Conservation (phyloP, 75 land plant species). For the Sequoia sempervirens region DNA sequence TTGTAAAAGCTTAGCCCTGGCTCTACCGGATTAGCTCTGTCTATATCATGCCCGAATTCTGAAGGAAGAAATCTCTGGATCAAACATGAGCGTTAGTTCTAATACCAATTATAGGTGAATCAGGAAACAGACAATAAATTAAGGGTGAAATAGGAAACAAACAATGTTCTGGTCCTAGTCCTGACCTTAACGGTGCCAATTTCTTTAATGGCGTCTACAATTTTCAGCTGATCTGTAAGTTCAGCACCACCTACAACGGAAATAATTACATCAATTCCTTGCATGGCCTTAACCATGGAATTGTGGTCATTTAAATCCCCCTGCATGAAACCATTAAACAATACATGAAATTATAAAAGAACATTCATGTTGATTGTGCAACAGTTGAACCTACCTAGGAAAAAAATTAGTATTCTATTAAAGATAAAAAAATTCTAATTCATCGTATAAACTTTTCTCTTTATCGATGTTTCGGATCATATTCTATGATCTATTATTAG, state of each 20-base stretch:
- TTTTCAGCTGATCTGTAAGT: slow-evolving; percentile 14
- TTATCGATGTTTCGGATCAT: too few relatives aligned
- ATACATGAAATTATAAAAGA: background rate
- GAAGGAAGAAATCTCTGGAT: slow-evolving; percentile 27
- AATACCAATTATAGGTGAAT: background rate
- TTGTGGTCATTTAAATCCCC: slow-evolving; percentile 11
- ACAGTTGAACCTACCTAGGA: too few relatives aligned
- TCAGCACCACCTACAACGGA: slow-evolving; percentile 14
- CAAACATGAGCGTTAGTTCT: background rate
- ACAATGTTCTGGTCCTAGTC: background rate
- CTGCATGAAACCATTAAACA: background rate
- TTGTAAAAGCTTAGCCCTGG: slow-evolving; percentile 7
- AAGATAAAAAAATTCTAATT: too few relatives aligned
- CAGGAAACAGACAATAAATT: too few relatives aligned
- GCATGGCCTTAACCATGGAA: slow-evolving; percentile 5
- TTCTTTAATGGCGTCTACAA: slow-evolving; percentile 21
- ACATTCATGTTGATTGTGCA: background rate
- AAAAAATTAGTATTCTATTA: too few relatives aligned
- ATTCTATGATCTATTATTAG: too few relatives aligned
- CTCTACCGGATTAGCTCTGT: slow-evolving; percentile 10
- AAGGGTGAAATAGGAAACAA: background rate
- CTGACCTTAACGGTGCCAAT: slow-evolving; percentile 17
- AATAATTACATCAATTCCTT: slow-evolving; percentile 13
- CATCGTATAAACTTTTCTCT: too few relatives aligned
- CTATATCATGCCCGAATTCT: slow-evolving; percentile 21